Conservation (phyloP, 2,329 filamentous ascomycete species). For the Paraconiothyrium brasiliense region DNA sequence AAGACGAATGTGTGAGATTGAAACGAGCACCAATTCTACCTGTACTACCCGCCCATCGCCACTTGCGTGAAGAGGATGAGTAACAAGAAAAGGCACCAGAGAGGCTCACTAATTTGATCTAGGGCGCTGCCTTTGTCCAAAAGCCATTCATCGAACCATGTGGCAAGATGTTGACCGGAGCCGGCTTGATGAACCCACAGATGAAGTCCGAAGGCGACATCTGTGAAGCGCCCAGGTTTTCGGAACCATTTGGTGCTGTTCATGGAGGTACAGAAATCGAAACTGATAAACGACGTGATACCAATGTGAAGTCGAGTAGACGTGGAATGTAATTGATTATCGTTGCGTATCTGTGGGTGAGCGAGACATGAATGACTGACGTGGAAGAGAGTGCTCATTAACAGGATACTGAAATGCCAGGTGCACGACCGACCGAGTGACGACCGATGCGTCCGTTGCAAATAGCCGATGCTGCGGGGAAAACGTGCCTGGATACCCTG, state of each 20-base stretch:
- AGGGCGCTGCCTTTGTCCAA: slow-evolving; percentile 49
- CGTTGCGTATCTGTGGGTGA: neutral
- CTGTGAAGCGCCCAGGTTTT: slow-evolving; percentile 32
- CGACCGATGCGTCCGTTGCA: neutral
- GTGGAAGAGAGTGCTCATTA: neutral
- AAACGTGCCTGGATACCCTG: neutral
- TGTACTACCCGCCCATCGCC: slow-evolving; percentile 34
- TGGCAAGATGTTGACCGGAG: slow-evolving; percentile 24
- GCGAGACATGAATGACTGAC: neutral
- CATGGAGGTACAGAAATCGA: neutral
- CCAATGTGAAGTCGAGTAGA: neutral
- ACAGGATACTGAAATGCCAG: neutral
- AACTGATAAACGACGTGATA: neutral
- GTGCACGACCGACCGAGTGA: neutral
- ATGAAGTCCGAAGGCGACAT: slow-evolving; percentile 34
- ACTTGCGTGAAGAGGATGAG: slow-evolving; percentile 33
- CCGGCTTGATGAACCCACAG: slow-evolving; percentile 44
- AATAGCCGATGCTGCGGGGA: no score
- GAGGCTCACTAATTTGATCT: slow-evolving; percentile 43
- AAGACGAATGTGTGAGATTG: slow-evolving; percentile 40
- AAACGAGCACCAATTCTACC: slow-evolving; percentile 47
- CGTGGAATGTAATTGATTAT: neutral
- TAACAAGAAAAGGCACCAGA: slow-evolving; percentile 44
- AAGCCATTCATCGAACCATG: slow-evolving; percentile 36
- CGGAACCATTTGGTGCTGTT: neutral